Percentiles rank a stretch among this genome's conserved stretches.
Conservation (phyloP, 805 yeast species). For the Saccharomycopsis sp. region DNA sequence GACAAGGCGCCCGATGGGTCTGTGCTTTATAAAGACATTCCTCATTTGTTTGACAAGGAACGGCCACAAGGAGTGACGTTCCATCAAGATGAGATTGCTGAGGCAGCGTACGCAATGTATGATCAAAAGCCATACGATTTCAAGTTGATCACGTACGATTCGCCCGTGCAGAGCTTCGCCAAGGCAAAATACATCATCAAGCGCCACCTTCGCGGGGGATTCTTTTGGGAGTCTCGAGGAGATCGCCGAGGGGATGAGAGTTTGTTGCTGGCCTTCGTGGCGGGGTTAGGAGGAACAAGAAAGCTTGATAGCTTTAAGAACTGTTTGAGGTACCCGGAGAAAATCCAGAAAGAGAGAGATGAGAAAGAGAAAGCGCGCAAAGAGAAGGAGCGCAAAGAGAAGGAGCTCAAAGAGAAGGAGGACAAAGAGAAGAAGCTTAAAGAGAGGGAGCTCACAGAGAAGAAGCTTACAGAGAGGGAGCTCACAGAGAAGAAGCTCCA, state of each 20-base stretch:
- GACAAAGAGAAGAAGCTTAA: too few species aligned
- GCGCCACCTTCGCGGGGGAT: constrained; percentile 65
- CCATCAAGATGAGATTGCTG: background rate
- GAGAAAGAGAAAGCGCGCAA: too few species aligned
- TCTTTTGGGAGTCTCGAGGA: constrained; percentile 95
- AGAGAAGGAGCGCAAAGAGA: too few species aligned
- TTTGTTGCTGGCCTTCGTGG: constrained; percentile 38
- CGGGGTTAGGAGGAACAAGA: constrained; percentile 21
- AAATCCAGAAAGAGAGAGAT: too few species aligned
- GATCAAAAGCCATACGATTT: too few species aligned
- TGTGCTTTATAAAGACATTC: constrained; percentile 1
- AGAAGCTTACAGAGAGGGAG: too few species aligned
- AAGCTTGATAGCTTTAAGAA: background rate
- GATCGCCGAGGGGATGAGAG: constrained; percentile 36
- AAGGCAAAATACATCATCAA: constrained; percentile 56
- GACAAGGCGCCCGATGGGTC: constrained; percentile 38
- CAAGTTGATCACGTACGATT: constrained; percentile 74
- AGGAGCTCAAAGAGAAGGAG: too few species aligned
- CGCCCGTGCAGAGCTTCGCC: constrained; percentile 37
- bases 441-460: too few species aligned
- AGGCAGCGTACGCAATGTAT: constrained; percentile 8
- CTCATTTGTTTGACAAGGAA: background rate
- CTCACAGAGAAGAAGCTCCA: too few species aligned
- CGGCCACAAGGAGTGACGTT: background rate
- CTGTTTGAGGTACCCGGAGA: too few species aligned